These are phyloP conservation scores for Nitzschia putrida DNA, from an alignment of 108 stramenopile genomes.

Conservation along the genomic window DNA sequence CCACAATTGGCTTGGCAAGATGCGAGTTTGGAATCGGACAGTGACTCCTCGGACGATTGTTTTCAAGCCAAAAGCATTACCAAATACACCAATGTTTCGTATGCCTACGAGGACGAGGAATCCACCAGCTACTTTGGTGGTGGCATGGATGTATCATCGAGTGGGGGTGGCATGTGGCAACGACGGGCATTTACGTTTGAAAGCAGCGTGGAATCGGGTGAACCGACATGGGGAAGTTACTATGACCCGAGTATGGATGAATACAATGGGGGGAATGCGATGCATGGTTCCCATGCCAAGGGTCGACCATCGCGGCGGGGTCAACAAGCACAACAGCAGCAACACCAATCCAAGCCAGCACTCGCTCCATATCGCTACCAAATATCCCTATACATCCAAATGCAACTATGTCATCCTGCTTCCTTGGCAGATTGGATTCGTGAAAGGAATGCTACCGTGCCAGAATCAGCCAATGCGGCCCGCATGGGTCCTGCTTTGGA, in stretches of 20 bases:
- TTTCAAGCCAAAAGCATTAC: not conserved
- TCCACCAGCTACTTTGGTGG: not conserved
- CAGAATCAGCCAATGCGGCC: conserved; percentile 35
- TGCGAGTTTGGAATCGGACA: too few relatives aligned
- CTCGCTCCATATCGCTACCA: conserved; percentile 64
- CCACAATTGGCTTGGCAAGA: not conserved
- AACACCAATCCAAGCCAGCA: conserved; percentile 6
- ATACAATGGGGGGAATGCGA: not conserved
- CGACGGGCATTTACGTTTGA: conserved; percentile 13
- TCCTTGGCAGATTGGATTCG: conserved; percentile 89
- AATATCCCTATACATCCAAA: conserved; percentile 90
- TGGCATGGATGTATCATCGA: not conserved
- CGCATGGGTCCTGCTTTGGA: conserved; percentile 50
- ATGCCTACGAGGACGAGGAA: not conserved
- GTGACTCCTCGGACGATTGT: too few relatives aligned
- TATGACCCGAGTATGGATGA: conserved; percentile 10
- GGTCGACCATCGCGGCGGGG: not conserved
- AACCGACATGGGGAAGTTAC: conserved; percentile 5
- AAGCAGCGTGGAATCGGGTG: conserved; percentile 16
- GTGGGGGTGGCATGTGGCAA: conserved; percentile 8
- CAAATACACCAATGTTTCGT: not conserved
- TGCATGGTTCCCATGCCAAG: conserved; percentile 22
- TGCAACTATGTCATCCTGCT: conserved; percentile 84
- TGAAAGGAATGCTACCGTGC: conserved; percentile 58
- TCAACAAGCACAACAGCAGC: not conserved